Percentiles rank a stretch among this genome's conserved stretches.
These are phyloP conservation scores for Colletotrichum tamarilloi DNA, from an alignment of 2,329 filamentous ascomycete species.

Conservation along the genomic window DNA sequence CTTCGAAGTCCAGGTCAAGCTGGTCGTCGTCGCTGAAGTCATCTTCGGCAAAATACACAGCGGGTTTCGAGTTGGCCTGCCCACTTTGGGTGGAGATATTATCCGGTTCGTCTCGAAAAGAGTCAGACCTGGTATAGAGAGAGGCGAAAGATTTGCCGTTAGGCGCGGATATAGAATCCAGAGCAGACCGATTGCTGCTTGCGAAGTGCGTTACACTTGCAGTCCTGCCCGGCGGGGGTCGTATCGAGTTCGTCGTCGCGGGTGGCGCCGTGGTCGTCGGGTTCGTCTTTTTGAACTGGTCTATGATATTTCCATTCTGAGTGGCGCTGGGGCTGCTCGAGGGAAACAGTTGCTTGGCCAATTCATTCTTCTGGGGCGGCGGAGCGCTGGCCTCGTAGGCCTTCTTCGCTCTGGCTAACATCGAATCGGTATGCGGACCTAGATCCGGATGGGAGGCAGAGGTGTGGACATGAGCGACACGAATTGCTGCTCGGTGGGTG, in stretches of 20 bases:
- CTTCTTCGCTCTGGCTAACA: conserved; percentile 51
- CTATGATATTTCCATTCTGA: conserved; percentile 59
- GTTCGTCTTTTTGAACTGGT: conserved; percentile 58
- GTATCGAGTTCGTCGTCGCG: conserved; percentile 28
- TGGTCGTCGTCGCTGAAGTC: conserved; percentile 90
- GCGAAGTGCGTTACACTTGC: conserved; percentile 36
- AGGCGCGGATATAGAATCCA: conserved; percentile 2
- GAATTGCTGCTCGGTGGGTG: conserved; percentile 38
- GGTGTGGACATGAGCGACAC: conserved; percentile 41
- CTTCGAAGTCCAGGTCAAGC: conserved; percentile 76
- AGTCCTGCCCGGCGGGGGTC: conserved; percentile 19
- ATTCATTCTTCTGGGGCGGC: conserved; percentile 44
- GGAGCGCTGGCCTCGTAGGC: conserved; percentile 51
- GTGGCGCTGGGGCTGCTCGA: conserved; percentile 63
- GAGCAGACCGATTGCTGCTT: conserved; percentile 34
- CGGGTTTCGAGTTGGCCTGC: conserved; percentile 41
- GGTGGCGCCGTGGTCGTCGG: conserved; percentile 40
- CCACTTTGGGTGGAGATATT: conserved; percentile 11
- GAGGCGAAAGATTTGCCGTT: conserved; percentile 46
- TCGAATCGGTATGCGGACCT: conserved; percentile 40
- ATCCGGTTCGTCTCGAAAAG: conserved; percentile 57
- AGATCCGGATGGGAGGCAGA: conserved; percentile 19
- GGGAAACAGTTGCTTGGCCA: conserved; percentile 66
- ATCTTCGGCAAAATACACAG: conserved; percentile 77
- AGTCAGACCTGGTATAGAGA: conserved; percentile 57